Conservation (phyloP, 1,284 basidiomycete species). For the Ustilago sp. region DNA sequence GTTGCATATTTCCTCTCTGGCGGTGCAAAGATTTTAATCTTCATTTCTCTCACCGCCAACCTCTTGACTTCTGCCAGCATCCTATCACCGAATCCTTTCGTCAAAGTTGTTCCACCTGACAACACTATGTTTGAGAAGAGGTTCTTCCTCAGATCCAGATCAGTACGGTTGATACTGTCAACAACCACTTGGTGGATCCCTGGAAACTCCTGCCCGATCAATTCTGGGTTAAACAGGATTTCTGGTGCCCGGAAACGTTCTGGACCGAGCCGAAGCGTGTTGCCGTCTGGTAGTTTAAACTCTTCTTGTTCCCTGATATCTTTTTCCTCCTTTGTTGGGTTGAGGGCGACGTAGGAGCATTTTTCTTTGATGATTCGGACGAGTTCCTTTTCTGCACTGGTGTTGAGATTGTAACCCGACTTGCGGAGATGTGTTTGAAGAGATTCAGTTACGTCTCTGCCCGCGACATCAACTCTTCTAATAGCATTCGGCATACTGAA, state of each 20-base stretch:
- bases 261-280: slow-evolving; percentile 89
- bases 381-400: slow-evolving; percentile 95
- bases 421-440: slow-evolving; percentile 93
- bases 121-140: slow-evolving; percentile 97
- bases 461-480: slow-evolving; percentile 92
- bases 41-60: slow-evolving; percentile 94
- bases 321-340: slow-evolving; percentile 94
- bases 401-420: slow-evolving; percentile 92
- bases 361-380: slow-evolving; percentile 99
- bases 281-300: slow-evolving; percentile 94
- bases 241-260: slow-evolving; percentile 98
- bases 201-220: slow-evolving; percentile 94
- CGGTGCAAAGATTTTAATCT: slow-evolving; percentile 99
- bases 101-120: slow-evolving; percentile 89
- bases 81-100: slow-evolving; percentile 83
- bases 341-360: slow-evolving; percentile 91
- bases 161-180: slow-evolving; percentile 73
- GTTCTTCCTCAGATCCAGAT: slow-evolving; percentile 88
- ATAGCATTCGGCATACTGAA: slow-evolving; percentile 99
- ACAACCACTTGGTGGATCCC: slow-evolving; percentile 89
- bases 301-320: slow-evolving; percentile 80
- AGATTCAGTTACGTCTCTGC: slow-evolving; percentile 93
- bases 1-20: slow-evolving; percentile 99
- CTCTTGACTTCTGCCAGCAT: slow-evolving; percentile 95
- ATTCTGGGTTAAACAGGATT: slow-evolving; percentile 96